A percentile compares a stretch with the other conserved stretches of the same genome.
Conservation (phyloP, 106 monocot genomes). For the Dendrobium catenatum region DNA sequence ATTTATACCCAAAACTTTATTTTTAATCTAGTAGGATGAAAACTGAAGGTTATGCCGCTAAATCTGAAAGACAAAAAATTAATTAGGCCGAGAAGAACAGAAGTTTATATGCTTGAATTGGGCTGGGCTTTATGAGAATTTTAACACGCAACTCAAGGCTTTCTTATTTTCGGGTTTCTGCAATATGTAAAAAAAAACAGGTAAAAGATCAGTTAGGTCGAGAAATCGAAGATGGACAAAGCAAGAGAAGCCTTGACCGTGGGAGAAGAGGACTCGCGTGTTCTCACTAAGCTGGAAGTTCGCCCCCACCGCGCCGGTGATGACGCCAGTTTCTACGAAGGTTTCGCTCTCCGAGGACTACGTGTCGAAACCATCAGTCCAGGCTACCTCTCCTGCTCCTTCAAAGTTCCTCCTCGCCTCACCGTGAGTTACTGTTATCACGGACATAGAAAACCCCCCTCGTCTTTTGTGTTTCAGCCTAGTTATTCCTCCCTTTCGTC, state of each 20-base stretch:
- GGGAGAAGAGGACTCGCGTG: slow-evolving; percentile 10
- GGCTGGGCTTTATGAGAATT: too few relatives aligned
- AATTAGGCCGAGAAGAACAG: too few relatives aligned
- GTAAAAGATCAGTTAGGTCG: not conserved
- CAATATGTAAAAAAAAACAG: too few relatives aligned
- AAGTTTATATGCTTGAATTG: too few relatives aligned
- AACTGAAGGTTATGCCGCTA: too few relatives aligned
- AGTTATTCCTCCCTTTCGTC: not conserved
- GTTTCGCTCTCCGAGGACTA: slow-evolving; percentile 57
- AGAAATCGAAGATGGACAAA: slow-evolving; percentile 18
- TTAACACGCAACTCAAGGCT: too few relatives aligned
- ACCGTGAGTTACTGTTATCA: slow-evolving; percentile 29
- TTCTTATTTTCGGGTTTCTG: too few relatives aligned
- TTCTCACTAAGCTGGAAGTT: slow-evolving; percentile 21
- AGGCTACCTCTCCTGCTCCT: slow-evolving; percentile 66
- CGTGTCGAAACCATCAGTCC: slow-evolving; percentile 48
- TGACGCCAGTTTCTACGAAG: slow-evolving; percentile 64
- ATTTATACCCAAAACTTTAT: too few relatives aligned
- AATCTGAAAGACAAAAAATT: too few relatives aligned
- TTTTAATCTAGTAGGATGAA: too few relatives aligned
- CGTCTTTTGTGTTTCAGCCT: not conserved
- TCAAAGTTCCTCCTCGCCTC: slow-evolving; percentile 69
- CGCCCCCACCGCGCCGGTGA: slow-evolving; percentile 9
- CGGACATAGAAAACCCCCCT: not conserved
- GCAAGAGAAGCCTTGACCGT: slow-evolving; percentile 27